phyloP scores from a whole-genome alignment of 2,329 filamentous ascomycete species.

The Fusarium coffeatum region DNA sequence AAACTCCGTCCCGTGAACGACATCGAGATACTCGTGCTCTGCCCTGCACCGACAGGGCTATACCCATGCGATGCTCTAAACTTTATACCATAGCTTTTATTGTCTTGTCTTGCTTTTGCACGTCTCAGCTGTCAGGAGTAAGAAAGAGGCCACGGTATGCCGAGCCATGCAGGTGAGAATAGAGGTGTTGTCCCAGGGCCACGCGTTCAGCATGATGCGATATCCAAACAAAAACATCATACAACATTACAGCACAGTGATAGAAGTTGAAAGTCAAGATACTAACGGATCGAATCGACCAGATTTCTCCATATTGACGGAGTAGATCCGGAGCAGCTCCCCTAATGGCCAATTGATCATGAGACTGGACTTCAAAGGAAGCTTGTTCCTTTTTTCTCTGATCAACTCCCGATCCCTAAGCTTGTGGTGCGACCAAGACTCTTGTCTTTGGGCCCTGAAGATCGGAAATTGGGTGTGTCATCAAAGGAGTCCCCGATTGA shows the following conservation, averaged over 20 bases:
- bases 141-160: not conserved
- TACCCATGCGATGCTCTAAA: not conserved
- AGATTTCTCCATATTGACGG: slow-evolving; percentile 11
- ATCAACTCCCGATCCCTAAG: slow-evolving; percentile 1
- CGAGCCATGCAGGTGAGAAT: not conserved
- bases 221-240: not conserved
- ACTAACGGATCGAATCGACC: slow-evolving; percentile 1
- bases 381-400: not conserved
- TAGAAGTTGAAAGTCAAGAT: not conserved
- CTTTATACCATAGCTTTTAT: slow-evolving; percentile 2
- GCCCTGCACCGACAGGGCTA: not conserved
- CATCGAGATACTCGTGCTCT: slow-evolving; percentile 26
- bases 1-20: slow-evolving; percentile 5
- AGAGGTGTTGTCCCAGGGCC: not conserved
- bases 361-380: slow-evolving; percentile 3
- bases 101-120: slow-evolving; percentile 13
- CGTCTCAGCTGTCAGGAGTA: not conserved
- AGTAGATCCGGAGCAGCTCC: not conserved
- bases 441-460: slow-evolving; percentile 12
- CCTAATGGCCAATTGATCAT: not conserved
- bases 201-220: not conserved
- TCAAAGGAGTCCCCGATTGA: slow-evolving; percentile 43
- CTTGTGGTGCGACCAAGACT: slow-evolving; percentile 11
- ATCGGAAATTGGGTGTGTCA: slow-evolving; percentile 46
- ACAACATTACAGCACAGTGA: not conserved